These are phyloP conservation scores for Quillaja saponaria DNA, from an alignment of 306 rosid genomes.

Conservation along the genomic window DNA sequence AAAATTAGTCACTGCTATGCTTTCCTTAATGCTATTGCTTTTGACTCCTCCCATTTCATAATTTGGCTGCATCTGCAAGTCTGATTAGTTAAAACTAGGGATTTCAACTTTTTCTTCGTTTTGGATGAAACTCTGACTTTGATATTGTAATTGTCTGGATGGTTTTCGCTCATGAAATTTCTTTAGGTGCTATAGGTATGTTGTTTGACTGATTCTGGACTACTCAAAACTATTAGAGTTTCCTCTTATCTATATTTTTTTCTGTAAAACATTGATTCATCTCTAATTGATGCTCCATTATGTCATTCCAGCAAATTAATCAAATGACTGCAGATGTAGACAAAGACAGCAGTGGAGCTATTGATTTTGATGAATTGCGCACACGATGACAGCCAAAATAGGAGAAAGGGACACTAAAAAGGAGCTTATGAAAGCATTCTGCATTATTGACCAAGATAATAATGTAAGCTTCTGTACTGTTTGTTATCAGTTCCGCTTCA, in stretches of 20 bases:
- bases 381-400: constrained; percentile 96
- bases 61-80: constrained; percentile 9
- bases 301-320: constrained; percentile 70
- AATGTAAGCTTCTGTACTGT: constrained; percentile 49
- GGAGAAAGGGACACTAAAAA: constrained; percentile 96
- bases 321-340: constrained; percentile 99
- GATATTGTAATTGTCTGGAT: constrained; percentile 2
- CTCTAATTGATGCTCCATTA: constrained; percentile 35
- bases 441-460: constrained; percentile 69
- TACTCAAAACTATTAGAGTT: background rate
- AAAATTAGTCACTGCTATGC: background rate
- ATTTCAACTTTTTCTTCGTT: background rate
- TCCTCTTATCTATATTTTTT: background rate
- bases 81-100: constrained; percentile 7
- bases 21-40: too few relatives aligned
- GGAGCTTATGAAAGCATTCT: constrained; percentile 94
- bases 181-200: background rate
- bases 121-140: constrained; percentile 11
- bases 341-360: constrained; percentile 97
- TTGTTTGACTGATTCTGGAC: background rate
- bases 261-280: constrained; percentile 20
- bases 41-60: background rate
- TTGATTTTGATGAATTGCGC: constrained; percentile 85
- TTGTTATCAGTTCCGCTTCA: background rate
- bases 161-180: background rate